Percentiles rank a stretch among this genome's conserved stretches.
phyloP scores from a whole-genome alignment of 192 early-diverging fungal genomes.

The Chytriomyces sp. region DNA sequence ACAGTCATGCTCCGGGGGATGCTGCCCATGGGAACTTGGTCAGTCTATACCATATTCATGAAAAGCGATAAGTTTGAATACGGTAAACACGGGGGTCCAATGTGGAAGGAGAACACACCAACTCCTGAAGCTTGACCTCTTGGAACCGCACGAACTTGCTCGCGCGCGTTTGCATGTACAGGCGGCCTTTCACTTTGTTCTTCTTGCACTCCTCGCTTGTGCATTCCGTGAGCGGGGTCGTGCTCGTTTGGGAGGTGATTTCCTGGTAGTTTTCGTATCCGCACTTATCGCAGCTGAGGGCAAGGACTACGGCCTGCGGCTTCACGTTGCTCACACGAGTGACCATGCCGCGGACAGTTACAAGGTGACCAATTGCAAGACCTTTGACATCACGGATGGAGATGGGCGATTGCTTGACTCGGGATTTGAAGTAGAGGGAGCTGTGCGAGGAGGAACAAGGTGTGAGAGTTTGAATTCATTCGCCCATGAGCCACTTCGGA shows the following conservation, averaged over 20 bases:
- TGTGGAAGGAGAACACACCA: constrained; percentile 54
- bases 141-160: constrained; percentile 93
- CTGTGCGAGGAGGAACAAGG: too few species aligned
- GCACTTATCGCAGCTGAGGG: constrained; percentile 91
- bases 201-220: constrained; percentile 74
- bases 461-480: too few species aligned
- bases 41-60: constrained; percentile 61
- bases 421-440: constrained; percentile 80
- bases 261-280: constrained; percentile 96
- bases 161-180: constrained; percentile 89
- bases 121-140: constrained; percentile 94
- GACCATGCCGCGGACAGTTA: constrained; percentile 88
- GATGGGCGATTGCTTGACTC: constrained; percentile 57
- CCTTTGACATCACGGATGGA: constrained; percentile 89
- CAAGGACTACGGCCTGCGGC: constrained; percentile 84
- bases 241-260: constrained; percentile 54
- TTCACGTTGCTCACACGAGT: constrained; percentile 94
- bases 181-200: constrained; percentile 78
- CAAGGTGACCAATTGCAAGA: constrained; percentile 76
- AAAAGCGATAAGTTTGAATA: not conserved
- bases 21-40: constrained; percentile 98
- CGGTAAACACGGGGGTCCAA: not conserved
- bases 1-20: constrained; percentile 97
- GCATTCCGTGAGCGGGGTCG: constrained; percentile 83
- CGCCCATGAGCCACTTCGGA: too few species aligned